These are phyloP conservation scores for Penicillium sp. DNA, from an alignment of 2,329 filamentous ascomycete genomes.

Conservation along the genomic window DNA sequence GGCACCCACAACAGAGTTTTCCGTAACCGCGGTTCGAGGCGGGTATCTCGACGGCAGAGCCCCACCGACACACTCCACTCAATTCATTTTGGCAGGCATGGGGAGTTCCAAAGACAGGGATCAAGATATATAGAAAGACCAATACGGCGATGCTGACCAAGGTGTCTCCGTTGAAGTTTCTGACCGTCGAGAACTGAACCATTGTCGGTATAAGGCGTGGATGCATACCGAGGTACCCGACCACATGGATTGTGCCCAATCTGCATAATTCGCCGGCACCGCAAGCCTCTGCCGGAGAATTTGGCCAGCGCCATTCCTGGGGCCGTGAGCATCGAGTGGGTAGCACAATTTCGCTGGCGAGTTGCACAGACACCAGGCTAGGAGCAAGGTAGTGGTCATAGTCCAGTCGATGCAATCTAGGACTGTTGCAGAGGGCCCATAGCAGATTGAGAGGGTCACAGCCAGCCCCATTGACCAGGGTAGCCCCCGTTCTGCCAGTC, in stretches of 20 bases:
- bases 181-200: not conserved
- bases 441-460: not conserved
- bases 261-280: constrained; percentile 11
- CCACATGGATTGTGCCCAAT: not conserved
- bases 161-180: not conserved
- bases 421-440: not conserved
- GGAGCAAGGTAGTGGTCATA: not conserved
- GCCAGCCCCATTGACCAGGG: too few species aligned
- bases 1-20: constrained; percentile 9
- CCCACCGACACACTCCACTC: constrained; percentile 21
- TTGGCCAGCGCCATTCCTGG: constrained; percentile 16
- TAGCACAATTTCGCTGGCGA: constrained; percentile 17
- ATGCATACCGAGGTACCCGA: not conserved
- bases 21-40: constrained; percentile 10
- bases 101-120: constrained; percentile 8
- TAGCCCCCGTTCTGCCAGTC: not conserved
- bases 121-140: constrained; percentile 6
- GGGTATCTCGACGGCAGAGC: constrained; percentile 22
- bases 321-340: constrained; percentile 15
- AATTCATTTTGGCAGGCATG: constrained; percentile 10
- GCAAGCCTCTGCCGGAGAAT: constrained; percentile 16
- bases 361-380: constrained; percentile 13
- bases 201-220: not conserved
- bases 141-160: not conserved
- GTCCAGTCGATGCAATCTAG: not conserved